These are phyloP conservation scores for Globisporangium irregulare DNA, from an alignment of 352 stramenopile species.

Conservation along the genomic window DNA sequence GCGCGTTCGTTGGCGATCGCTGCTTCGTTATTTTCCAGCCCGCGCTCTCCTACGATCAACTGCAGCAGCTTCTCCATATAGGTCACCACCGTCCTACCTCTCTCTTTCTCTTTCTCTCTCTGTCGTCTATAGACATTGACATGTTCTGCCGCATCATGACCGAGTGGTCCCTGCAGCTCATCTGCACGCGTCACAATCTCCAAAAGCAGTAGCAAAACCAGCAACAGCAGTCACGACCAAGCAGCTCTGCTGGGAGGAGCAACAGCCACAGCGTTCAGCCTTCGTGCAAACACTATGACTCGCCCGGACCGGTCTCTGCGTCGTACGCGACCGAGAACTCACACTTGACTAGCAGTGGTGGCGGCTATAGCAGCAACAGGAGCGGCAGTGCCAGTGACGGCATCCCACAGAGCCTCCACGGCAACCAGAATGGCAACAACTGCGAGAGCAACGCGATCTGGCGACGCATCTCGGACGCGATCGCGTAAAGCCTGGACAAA, in stretches of 20 bases:
- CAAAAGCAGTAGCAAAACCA: slow-evolving; percentile 19
- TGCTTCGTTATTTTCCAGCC: too few species aligned
- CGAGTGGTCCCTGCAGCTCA: slow-evolving; percentile 67
- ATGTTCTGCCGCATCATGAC: slow-evolving; percentile 81
- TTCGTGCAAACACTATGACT: slow-evolving; percentile 9
- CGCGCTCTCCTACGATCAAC: too few species aligned
- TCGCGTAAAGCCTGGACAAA: slow-evolving; percentile 58
- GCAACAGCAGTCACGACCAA: neutral
- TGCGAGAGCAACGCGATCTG: slow-evolving; percentile 50
- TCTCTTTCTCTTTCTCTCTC: neutral
- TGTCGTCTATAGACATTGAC: slow-evolving; percentile 47
- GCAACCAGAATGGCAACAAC: slow-evolving; percentile 1
- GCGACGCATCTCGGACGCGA: slow-evolving; percentile 48
- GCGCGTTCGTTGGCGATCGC: too few species aligned
- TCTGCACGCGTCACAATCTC: slow-evolving; percentile 46
- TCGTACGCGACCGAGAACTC: slow-evolving; percentile 47
- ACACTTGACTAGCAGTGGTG: neutral
- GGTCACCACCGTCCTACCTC: neutral
- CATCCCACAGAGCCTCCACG: slow-evolving; percentile 11
- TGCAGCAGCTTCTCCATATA: too few species aligned
- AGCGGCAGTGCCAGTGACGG: neutral
- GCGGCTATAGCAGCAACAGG: neutral
- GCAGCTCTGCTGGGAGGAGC: neutral
- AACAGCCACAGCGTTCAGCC: neutral
- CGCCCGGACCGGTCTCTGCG: slow-evolving; percentile 29